These are phyloP conservation scores for Geotrichum klebahnii DNA, from an alignment of 1,139 yeast species.

Conservation along the genomic window DNA sequence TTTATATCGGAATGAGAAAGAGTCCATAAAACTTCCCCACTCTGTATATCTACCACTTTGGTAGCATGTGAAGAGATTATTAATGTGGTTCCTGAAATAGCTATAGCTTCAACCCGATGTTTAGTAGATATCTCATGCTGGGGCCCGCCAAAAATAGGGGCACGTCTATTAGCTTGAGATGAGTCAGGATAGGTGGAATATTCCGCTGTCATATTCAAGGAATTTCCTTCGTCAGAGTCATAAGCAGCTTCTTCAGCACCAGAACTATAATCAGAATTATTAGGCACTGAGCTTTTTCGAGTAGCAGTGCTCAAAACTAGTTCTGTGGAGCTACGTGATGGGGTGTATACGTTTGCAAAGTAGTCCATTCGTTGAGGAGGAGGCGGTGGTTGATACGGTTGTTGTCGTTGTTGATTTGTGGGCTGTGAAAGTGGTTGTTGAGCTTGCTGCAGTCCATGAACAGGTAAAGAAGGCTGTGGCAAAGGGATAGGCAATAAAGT, in stretches of 20 bases:
- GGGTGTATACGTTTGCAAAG: slow-evolving; percentile 4
- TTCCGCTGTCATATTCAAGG: slow-evolving; percentile 14
- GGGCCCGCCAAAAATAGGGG: slow-evolving; percentile 36
- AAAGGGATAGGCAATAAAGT: not conserved
- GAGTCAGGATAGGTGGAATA: slow-evolving; percentile 35
- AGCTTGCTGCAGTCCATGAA: too few species aligned
- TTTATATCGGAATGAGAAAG: slow-evolving; percentile 30
- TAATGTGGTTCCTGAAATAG: slow-evolving; percentile 31
- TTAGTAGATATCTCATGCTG: slow-evolving; percentile 31
- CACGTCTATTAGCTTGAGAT: slow-evolving; percentile 38
- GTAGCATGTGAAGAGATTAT: slow-evolving; percentile 32
- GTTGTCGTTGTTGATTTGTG: too few species aligned
- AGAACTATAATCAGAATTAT: slow-evolving; percentile 9
- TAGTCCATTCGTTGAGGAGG: slow-evolving; percentile 21
- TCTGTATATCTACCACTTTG: slow-evolving; percentile 30
- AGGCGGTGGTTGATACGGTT: slow-evolving; percentile 18
- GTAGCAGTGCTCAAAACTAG: not conserved
- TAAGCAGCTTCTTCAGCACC: slow-evolving; percentile 20
- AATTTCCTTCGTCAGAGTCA: slow-evolving; percentile 25
- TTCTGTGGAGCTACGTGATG: slow-evolving; percentile 2
- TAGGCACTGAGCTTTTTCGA: slow-evolving; percentile 14
- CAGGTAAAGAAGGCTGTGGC: slow-evolving; percentile 5
- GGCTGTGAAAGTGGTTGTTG: too few species aligned
- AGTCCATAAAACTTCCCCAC: slow-evolving; percentile 32
- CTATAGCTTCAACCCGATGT: slow-evolving; percentile 31